Evolutionary conservation across 164 flowering plant species (phyloP), one percentile per base, ranked within the genome.

Genomic region (Berberis vulgaris): DNA sequence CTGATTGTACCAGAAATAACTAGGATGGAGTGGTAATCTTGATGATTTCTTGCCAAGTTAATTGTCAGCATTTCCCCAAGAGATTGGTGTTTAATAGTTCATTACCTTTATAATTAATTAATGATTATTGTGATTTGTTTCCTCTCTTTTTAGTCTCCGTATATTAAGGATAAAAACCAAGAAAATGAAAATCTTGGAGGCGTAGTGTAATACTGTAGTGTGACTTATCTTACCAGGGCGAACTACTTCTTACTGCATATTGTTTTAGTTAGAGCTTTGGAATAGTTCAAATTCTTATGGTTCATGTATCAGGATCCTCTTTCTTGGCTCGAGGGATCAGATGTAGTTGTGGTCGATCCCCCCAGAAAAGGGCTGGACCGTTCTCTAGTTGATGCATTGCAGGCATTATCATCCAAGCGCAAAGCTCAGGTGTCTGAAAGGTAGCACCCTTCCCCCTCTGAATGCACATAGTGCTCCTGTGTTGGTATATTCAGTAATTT

Each of bases 301-400:
- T 49, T 58, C 39, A 62, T 65, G 50, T 67, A 63, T 60, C 79
- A 93, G 97, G 88, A 84, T 45, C 97, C 97, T 59, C 77, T 83
- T 73, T 81, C 87, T 54, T 91, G 95, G 97, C 82, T 94, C 12
- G 73, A 80, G 73, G 95, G 95, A 43, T 81, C 96, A 52, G 97
- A 94, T 75, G 96, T 94, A 41, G 77, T 86, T 64, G 83, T 94
- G 61, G 92, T 91, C 66, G 99, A 94, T 77, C 99, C 99, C 69
- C 99, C 97, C 45, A 80, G 97, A 68, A 91, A 89, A 75, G 99
- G 99, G 59, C 75, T 94, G 69, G 95, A 90, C 66, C 73, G 77
- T 59, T 78, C 96, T 60, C 74, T 94, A 52, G 41, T 88, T 49
- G 65, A 76, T 69, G 87, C 83, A 38, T 78, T 94, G 43, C 81